A percentile compares a stretch with the other conserved stretches of the same genome.
Conservation (phyloP, 75 land plant species). For the Selaginella moellendorffii region DNA sequence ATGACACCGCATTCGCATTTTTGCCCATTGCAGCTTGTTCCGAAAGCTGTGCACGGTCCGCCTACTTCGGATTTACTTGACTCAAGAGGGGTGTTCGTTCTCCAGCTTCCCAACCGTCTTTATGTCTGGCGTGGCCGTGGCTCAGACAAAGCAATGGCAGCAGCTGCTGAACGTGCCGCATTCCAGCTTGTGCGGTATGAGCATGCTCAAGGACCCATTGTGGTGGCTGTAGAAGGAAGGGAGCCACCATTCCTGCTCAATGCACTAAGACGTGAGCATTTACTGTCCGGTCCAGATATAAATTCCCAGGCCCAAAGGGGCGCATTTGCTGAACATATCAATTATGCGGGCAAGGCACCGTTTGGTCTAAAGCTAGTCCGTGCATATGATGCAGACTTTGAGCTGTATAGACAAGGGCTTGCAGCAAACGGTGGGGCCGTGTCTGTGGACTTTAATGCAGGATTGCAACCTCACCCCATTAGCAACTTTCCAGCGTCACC, state of each 20-base stretch:
- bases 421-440: not conserved
- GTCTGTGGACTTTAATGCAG: not conserved
- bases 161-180: conserved; percentile 27
- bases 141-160: conserved; percentile 19
- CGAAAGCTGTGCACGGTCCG: conserved; percentile 13
- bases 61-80: conserved; percentile 18
- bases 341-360: not conserved
- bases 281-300: not conserved
- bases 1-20: conserved; percentile 29
- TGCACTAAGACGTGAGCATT: not conserved
- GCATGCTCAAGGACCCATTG: conserved; percentile 23
- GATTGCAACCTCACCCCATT: not conserved
- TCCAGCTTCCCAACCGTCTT: conserved; percentile 18
- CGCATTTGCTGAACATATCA: not conserved
- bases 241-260: conserved; percentile 15
- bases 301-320: not conserved
- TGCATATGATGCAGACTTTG: conserved; percentile 12
- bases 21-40: conserved; percentile 32
- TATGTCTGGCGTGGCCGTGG: conserved; percentile 33
- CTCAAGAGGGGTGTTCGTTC: conserved; percentile 34
- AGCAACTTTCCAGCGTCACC: not conserved
- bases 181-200: conserved; percentile 38
- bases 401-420: conserved; percentile 9
- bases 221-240: conserved; percentile 17
- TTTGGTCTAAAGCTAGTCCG: not conserved